A percentile compares a stretch with the other conserved stretches of the same genome.
Evolutionary conservation across 2,329 filamentous ascomycete genomes (phyloP).

Genomic region (Aspergillus spinulosporus): DNA sequence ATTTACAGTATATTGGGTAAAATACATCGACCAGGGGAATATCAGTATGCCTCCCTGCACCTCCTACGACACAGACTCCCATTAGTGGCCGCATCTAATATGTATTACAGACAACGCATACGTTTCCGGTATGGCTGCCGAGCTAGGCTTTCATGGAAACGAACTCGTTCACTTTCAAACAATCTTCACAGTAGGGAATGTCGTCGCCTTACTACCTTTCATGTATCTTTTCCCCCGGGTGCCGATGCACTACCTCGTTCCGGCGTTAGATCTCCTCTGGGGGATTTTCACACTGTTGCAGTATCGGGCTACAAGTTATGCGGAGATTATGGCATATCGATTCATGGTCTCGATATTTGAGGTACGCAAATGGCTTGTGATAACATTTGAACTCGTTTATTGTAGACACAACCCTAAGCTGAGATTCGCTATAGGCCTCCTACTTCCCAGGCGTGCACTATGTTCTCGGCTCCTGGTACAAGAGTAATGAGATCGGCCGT

Average conservation of each 20-base stretch:
- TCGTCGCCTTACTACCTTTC: conserved; percentile 46
- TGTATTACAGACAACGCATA: conserved; percentile 38
- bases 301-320: conserved; percentile 3
- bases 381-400: too few species aligned
- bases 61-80: too few species aligned
- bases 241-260: conserved; percentile 47
- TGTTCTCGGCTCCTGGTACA: conserved; percentile 31
- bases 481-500: conserved; percentile 27
- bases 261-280: conserved; percentile 18
- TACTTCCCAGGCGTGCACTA: conserved; percentile 28
- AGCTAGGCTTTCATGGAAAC: conserved; percentile 37
- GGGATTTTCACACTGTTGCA: conserved; percentile 2
- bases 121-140: conserved; percentile 41
- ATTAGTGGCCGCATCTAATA: not conserved
- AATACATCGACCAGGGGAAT: conserved; percentile 6
- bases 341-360: conserved; percentile 34
- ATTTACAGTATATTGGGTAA: conserved; percentile 6
- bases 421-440: conserved; percentile 21
- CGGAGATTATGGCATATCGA: conserved; percentile 10
- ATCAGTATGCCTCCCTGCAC: not conserved
- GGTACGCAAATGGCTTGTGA: conserved; percentile 10
- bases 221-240: conserved; percentile 50
- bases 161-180: conserved; percentile 42
- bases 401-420: too few species aligned
- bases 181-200: conserved; percentile 49